A percentile compares a stretch with the other conserved stretches of the same genome.
Conservation (phyloP, 2,329 filamentous ascomycete species). For the Penicillium capsulatum region DNA sequence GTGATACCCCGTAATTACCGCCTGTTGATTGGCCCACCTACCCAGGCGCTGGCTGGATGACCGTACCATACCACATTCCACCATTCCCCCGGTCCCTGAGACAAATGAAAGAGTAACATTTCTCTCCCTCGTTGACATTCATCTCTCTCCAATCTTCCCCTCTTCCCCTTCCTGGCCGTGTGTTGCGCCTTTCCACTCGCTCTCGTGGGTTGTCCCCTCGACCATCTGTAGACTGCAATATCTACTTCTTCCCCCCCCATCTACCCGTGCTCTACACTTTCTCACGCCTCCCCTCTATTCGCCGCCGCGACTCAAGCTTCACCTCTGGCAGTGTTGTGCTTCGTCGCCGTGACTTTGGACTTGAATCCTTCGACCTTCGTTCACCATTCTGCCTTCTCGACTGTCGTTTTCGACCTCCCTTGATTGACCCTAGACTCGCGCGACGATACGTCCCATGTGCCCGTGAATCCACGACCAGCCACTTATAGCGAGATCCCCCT, state of each 20-base stretch:
- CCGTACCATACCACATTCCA: not conserved
- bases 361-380: constrained; percentile 14
- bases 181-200: constrained; percentile 33
- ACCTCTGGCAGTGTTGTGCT: constrained; percentile 5
- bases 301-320: constrained; percentile 3
- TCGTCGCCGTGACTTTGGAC: constrained; percentile 7
- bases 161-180: constrained; percentile 29
- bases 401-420: too few species aligned
- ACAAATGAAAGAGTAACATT: not conserved
- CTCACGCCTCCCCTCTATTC: constrained; percentile 10
- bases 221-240: constrained; percentile 4
- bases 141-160: constrained; percentile 5
- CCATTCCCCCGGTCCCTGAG: constrained; percentile 1
- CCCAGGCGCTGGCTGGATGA: too few species aligned
- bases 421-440: too few species aligned
- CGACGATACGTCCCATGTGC: not conserved
- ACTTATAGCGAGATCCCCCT: constrained; percentile 8
- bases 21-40: too few species aligned
- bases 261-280: not conserved
- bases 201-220: too few species aligned
- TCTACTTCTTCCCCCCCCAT: constrained; percentile 5
- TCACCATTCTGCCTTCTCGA: constrained; percentile 3
- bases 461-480: not conserved
- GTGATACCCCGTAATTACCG: too few species aligned
- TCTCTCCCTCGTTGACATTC: constrained; percentile 3